Evolutionary conservation across 371 early-diverging fungal genomes (phyloP), one percentile per base, ranked within the genome.

Genomic region (Coemansia sp.): DNA sequence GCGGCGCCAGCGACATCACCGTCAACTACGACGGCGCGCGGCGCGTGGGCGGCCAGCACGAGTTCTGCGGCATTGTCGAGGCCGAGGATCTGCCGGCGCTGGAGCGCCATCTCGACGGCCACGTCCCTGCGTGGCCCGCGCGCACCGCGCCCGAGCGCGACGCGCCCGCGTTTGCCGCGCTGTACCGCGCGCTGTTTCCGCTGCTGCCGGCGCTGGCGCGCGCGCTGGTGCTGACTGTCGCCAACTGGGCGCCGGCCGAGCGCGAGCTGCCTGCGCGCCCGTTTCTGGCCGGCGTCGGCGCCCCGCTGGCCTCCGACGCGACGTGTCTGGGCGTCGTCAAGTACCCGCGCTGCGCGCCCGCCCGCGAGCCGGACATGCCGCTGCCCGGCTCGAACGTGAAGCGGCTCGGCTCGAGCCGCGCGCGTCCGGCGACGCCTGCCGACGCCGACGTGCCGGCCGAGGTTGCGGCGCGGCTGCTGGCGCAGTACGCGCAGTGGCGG

Each of bases 401-500:
- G 58, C 68, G 73, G 16, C 57, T 72, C 38, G 48, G 48, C 53
- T 42, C 35, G 13, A 14, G 43, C 60, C 4, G 6, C n/a, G 11
- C 35, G 8, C 36, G 7, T 4, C 36, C 14, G 39, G 5, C 8
- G 36, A 30, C 36, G 9, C 31, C 26, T 10, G 7, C 26, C 6
- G 16, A 51, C 1, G 35, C 41, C 26, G 53, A n/a, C 11, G 62
- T 62, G 26, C 30, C 62, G 41, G 43, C 70, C 4, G 74, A 58
- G 26, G 34, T 74, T 3, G 52, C 59, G 3, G 74, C 65, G 3
- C 69, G 74, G 26, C 59, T 74, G 52, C 5, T 74, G 50, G 43
- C 74, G 47, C 74, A 74, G 62, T 69, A 69, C 47, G 69, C 74
- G 56, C 74, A 74, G 59, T 74, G 74, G 74, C 70, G 55, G 52